Base-by-base conservation (phyloP, 192 early-diverging fungal species). In the Coemansia sp. region DNA sequence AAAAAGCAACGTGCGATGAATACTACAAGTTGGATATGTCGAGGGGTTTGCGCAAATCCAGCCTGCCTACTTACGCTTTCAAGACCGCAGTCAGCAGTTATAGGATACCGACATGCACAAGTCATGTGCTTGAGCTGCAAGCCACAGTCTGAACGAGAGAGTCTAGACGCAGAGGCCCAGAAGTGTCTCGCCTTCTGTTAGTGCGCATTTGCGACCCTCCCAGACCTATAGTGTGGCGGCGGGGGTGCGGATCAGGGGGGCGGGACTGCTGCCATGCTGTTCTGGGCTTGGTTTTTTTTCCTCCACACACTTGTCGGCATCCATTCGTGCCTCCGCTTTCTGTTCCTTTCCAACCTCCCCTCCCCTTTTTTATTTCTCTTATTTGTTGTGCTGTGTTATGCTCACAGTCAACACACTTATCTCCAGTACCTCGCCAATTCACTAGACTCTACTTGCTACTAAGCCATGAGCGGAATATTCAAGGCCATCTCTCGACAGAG, bases 401-500 rank as follows among this genome's bases (percentile, higher is more conserved):
- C 16, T 47, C 16, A 5, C 44, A 47, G 44, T 15, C 44, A 47
- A 47, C 44, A 47, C 44, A 47, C 18, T 47, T 47, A 47, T 18
- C n/a, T 15, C 44, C 44, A 47, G 44, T 51, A 51, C 9, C 42
- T 43, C 15, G 42, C 15, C 12, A 43, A 15, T 43, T 43, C 42
- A 43, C 42, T 43, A 43, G 12, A 43, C 42, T 43, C 18, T 6
- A 6, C 40, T 65, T 11, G 42, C 36, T 49, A 46, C 33, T 71
- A 71, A 44, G 22, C 47, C 31, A 83, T 83, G 80, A 75, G 72
- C 36, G 76, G 76, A 4, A 40, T 84, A 51, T 73, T 84, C 73
- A 84, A 84, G 68, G 75, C 72, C 11, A 74, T 84, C 31, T 78
- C 81, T 11, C 59, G 81, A 49, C 81, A 84, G 68, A 46, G 70